Percentiles rank a stretch among this genome's conserved stretches.
Conservation (phyloP, 1,284 basidiomycete genomes). For the Dichomitus squalens region DNA sequence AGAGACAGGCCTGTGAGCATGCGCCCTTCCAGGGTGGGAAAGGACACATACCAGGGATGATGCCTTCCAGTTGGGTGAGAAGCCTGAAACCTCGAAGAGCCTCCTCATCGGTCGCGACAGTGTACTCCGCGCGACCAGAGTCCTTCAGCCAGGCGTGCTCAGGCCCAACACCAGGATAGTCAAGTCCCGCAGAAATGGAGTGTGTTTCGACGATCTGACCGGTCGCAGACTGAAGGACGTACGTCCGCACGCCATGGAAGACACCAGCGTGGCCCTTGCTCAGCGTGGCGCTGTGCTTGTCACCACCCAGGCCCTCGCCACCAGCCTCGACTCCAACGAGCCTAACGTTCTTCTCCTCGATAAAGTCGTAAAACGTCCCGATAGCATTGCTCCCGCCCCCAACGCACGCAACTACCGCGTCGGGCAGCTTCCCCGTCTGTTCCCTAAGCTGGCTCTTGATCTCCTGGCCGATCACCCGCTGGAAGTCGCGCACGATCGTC, state of each 20-base stretch:
- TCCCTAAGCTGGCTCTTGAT: slow-evolving; percentile 89
- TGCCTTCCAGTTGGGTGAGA: slow-evolving; percentile 92
- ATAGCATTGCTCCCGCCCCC: slow-evolving; percentile 98
- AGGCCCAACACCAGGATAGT: slow-evolving; percentile 94
- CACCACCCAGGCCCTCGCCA: slow-evolving; percentile 88
- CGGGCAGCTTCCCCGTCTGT: slow-evolving; percentile 83
- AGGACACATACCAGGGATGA: slow-evolving; percentile 83
- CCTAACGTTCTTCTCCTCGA: slow-evolving; percentile 80
- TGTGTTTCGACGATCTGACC: slow-evolving; percentile 98
- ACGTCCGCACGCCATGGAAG: slow-evolving; percentile 94
- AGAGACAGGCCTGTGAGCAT: not conserved
- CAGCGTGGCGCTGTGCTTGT: slow-evolving; percentile 90
- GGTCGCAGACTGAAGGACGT: slow-evolving; percentile 85
- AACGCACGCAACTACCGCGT: slow-evolving; percentile 95
- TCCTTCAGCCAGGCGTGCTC: slow-evolving; percentile 98
- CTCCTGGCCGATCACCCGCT: slow-evolving; percentile 93
- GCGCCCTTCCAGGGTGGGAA: not conserved
- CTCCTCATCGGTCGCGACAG: slow-evolving; percentile 91
- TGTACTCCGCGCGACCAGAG: slow-evolving; percentile 91
- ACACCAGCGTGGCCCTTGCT: slow-evolving; percentile 91
- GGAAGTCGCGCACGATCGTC: slow-evolving; percentile 98
- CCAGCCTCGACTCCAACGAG: slow-evolving; percentile 95
- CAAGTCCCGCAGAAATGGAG: slow-evolving; percentile 94
- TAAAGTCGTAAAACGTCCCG: slow-evolving; percentile 95
- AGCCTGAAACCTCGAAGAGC: slow-evolving; percentile 92